Base-by-base conservation (phyloP, 169 alveolate genomes). In the Cyclospora cayetanensis region DNA sequence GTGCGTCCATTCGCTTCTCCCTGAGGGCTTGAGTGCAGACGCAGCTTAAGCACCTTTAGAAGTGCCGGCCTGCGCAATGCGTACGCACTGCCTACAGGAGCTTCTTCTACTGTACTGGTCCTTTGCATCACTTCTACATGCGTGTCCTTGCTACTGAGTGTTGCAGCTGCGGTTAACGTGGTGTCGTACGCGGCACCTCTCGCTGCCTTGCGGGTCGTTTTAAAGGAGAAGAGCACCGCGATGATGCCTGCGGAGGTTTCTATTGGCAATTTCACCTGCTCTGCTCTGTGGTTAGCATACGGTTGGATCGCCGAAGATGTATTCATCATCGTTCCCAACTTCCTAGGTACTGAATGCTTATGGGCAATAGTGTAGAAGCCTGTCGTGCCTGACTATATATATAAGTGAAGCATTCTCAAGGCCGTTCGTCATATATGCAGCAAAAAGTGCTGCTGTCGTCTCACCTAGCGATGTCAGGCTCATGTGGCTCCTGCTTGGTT, bases 121-220 rank as follows among this genome's bases (percentile, higher is more conserved):
- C 43, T 34, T n/a, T n/a, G n/a, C n/a, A n/a, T n/a, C n/a, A n/a
- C n/a, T n/a, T n/a, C n/a, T n/a, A n/a, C n/a, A n/a, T n/a, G n/a
- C n/a, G n/a, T n/a, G 43, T 46, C 35, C 34, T 68, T 0, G 80
- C 18, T 37, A 20, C 84, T 74, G 55, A 25, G 11, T 4, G 53
- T 11, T 68, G 31, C 92, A 86, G 92, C 92, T 18, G 86, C 63
- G 35, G 76, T 86, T 34, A 86, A 86, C 76, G 92, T 86, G 42
- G 18, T 86, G 50, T 66, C 82, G 0, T 86, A 86, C 43, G 92
- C 84, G 25, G 83, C 92, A 11, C 92, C 92, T 1, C 39, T 86
- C 65, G 76, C 92, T 4, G 80, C 92, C 2, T 53, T 86, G 41
- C 86, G 92, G 11, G 86, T 66, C 31, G 76, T 86, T 2, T 42